These are phyloP conservation scores for Lachnum nothofagi DNA, from an alignment of 2,329 filamentous ascomycete species.

Conservation along the genomic window DNA sequence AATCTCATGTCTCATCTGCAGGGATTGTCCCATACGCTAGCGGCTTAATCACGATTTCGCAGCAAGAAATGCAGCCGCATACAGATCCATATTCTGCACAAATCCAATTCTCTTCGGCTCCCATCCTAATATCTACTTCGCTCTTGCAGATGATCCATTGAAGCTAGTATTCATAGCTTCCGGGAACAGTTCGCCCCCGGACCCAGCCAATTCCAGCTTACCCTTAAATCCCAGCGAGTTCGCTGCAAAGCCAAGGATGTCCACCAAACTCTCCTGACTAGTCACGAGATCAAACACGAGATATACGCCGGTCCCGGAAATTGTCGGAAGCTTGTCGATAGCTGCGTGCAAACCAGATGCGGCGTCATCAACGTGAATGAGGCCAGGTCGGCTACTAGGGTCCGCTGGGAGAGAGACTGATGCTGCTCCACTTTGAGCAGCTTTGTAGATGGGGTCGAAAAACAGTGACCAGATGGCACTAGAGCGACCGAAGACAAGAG, in stretches of 20 bases:
- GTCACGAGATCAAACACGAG: constrained; percentile 37
- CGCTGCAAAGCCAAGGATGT: constrained; percentile 29
- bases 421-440: constrained; percentile 18
- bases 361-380: constrained; percentile 38
- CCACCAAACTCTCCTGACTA: constrained; percentile 31
- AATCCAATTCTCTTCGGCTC: constrained; percentile 29
- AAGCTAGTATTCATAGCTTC: constrained; percentile 26
- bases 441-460: constrained; percentile 27
- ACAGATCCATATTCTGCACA: constrained; percentile 20
- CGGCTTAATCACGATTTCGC: not conserved
- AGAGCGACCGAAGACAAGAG: constrained; percentile 35
- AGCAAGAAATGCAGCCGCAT: constrained; percentile 16
- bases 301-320: constrained; percentile 29
- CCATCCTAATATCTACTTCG: constrained; percentile 34
- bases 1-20: no score
- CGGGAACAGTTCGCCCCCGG: constrained; percentile 25
- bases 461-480: constrained; percentile 29
- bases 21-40: not conserved
- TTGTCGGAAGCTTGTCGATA: constrained; percentile 32
- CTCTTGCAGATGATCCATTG: constrained; percentile 26
- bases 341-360: constrained; percentile 32
- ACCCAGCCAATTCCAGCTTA: constrained; percentile 25
- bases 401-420: constrained; percentile 25
- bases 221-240: constrained; percentile 27
- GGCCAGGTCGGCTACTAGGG: constrained; percentile 19